phyloP scores from a whole-genome alignment of 179 eudicot genomes.

The Spinacia oleracea region DNA sequence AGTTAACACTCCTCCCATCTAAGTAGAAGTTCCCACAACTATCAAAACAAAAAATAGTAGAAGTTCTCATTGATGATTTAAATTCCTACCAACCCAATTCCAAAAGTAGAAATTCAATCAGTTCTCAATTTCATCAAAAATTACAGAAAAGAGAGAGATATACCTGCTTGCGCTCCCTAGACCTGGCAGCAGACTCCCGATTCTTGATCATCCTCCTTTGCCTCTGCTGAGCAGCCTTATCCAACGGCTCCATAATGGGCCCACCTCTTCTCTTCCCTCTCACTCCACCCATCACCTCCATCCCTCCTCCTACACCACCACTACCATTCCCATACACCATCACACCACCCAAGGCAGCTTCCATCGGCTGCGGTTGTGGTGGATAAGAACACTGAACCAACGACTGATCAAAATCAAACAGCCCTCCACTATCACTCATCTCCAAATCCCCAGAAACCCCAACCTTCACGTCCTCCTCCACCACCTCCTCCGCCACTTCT shows the following conservation, averaged over 20 bases:
- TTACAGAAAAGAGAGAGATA: neutral
- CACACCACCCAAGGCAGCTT: neutral
- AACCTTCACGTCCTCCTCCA: slow-evolving; percentile 28
- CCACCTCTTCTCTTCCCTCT: slow-evolving; percentile 53
- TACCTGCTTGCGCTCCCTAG: slow-evolving; percentile 93
- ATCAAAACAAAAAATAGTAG: too few species aligned
- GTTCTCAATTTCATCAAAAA: neutral
- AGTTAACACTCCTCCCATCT: neutral
- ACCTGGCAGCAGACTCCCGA: slow-evolving; percentile 89
- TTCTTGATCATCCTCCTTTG: slow-evolving; percentile 95
- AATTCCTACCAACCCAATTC: neutral
- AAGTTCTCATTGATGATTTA: neutral
- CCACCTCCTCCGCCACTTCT: slow-evolving; percentile 11
- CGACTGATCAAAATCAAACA: slow-evolving; percentile 28
- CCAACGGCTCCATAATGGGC: slow-evolving; percentile 40
- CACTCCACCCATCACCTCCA: slow-evolving; percentile 23
- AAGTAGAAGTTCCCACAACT: neutral
- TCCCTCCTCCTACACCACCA: slow-evolving; percentile 30
- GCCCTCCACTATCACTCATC: slow-evolving; percentile 17
- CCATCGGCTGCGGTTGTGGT: neutral
- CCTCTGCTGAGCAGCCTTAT: slow-evolving; percentile 79
- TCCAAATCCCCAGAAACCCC: slow-evolving; percentile 12
- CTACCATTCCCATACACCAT: slow-evolving; percentile 1
- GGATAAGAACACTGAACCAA: slow-evolving; percentile 24
- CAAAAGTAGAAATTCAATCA: neutral